phyloP scores from a whole-genome alignment of 1,139 yeast species.

The Blastobotrys apis region DNA sequence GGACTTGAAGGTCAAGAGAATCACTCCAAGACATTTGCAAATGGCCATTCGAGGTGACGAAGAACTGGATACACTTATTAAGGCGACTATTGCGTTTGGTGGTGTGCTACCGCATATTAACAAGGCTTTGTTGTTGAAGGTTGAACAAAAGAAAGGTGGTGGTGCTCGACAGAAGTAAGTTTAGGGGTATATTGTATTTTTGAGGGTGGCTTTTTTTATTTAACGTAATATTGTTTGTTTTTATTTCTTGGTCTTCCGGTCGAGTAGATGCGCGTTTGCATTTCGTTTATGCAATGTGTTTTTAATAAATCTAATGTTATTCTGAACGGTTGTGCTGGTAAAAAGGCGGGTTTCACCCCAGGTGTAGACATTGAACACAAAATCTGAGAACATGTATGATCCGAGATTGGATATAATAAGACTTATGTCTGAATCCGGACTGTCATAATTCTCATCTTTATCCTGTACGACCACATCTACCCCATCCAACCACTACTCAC shows the following conservation, averaged over 20 bases:
- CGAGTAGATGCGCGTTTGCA: too few relatives aligned
- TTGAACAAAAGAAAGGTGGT: conserved; percentile 68
- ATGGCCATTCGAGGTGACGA: conserved; percentile 99
- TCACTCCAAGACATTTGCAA: conserved; percentile 97
- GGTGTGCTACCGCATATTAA: conserved; percentile 98
- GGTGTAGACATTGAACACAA: too few relatives aligned
- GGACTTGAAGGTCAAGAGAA: conserved; percentile 96
- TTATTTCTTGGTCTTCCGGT: conserved; percentile 10
- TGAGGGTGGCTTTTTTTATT: conserved; percentile 4
- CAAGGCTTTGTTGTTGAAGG: conserved; percentile 89
- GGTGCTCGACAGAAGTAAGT: background rate
- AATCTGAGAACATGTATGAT: too few relatives aligned
- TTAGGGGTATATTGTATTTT: background rate
- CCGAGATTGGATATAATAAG: too few relatives aligned
- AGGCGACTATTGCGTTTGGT: conserved; percentile 98
- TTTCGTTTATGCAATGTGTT: background rate
- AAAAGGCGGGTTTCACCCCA: too few relatives aligned
- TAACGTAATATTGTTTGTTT: conserved; percentile 6
- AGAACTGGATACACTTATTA: conserved; percentile 90
- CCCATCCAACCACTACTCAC: too few relatives aligned
- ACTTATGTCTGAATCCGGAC: too few relatives aligned
- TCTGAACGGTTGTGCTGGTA: too few relatives aligned
- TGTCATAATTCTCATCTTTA: too few relatives aligned
- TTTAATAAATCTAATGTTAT: too few relatives aligned
- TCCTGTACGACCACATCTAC: too few relatives aligned